Percentiles rank a stretch among this genome's conserved stretches.
Evolutionary conservation across 106 monocot genomes (phyloP).

Genomic region (Agapanthus africanus): DNA sequence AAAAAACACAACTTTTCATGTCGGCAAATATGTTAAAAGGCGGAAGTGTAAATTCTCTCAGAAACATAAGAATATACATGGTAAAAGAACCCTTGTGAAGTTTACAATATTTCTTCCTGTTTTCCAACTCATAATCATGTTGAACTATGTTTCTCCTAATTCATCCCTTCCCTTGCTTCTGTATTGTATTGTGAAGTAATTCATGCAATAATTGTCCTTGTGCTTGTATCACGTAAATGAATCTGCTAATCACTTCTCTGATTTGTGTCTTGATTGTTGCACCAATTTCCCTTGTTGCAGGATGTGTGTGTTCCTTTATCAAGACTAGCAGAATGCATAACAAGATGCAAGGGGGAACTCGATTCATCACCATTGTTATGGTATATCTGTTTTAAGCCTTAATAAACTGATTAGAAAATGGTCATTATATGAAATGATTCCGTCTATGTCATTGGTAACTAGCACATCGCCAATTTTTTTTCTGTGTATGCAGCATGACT

Average conservation of each 20-base stretch:
- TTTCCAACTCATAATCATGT: too few relatives aligned
- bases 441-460: neutral
- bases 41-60: too few relatives aligned
- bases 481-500: constrained; percentile 45
- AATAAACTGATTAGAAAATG: neutral
- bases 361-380: constrained; percentile 74
- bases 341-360: constrained; percentile 64
- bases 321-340: constrained; percentile 85
- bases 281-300: constrained; percentile 21
- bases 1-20: too few relatives aligned
- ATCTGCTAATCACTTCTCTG: neutral
- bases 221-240: neutral
- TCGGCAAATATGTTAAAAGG: too few relatives aligned
- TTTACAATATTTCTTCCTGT: too few relatives aligned
- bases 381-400: constrained; percentile 24
- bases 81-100: too few relatives aligned
- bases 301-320: constrained; percentile 98
- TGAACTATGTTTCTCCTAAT: neutral
- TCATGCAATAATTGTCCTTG: neutral
- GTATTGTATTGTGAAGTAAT: neutral
- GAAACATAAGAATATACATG: too few relatives aligned
- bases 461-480: neutral
- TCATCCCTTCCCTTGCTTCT: neutral
- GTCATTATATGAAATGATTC: neutral
- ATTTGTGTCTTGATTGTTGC: neutral